A percentile compares a stretch with the other conserved stretches of the same genome.
phyloP scores from a whole-genome alignment of 2,329 filamentous ascomycete genomes.

The Pseudogymnoascus sp. region DNA sequence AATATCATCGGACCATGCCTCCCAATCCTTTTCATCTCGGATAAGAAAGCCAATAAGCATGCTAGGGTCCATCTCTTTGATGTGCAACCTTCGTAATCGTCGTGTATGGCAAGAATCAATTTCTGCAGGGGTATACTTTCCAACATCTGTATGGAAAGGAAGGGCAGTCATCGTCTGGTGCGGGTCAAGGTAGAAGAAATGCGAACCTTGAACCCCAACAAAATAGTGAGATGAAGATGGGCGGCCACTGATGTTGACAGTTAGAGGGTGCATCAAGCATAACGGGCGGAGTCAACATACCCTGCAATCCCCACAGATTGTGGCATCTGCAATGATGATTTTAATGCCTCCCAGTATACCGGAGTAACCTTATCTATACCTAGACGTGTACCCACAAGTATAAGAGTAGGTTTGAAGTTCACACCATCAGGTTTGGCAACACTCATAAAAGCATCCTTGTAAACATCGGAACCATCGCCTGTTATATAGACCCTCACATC shows the following conservation, averaged over 20 bases:
- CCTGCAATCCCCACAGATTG: slow-evolving; percentile 96
- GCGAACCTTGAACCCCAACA: slow-evolving; percentile 62
- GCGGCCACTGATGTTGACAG: slow-evolving; percentile 56
- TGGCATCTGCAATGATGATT: slow-evolving; percentile 72
- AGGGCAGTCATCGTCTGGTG: slow-evolving; percentile 76
- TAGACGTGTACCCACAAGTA: slow-evolving; percentile 79
- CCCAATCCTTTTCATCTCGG: slow-evolving; percentile 73
- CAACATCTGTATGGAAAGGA: slow-evolving; percentile 50
- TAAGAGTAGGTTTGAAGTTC: slow-evolving; percentile 72
- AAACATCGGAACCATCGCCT: slow-evolving; percentile 84
- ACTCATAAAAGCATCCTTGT: slow-evolving; percentile 78
- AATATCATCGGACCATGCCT: slow-evolving; percentile 69
- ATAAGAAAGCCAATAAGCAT: slow-evolving; percentile 96
- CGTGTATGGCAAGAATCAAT: slow-evolving; percentile 80
- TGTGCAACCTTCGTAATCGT: slow-evolving; percentile 70
- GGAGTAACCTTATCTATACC: slow-evolving; percentile 92
- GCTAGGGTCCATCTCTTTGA: slow-evolving; percentile 93
- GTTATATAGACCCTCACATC: slow-evolving; percentile 78
- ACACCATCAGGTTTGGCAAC: slow-evolving; percentile 62
- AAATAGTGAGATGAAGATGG: slow-evolving; percentile 76
- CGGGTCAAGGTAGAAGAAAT: slow-evolving; percentile 92
- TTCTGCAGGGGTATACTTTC: slow-evolving; percentile 62
- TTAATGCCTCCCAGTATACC: slow-evolving; percentile 91
- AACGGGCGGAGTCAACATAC: slow-evolving; percentile 40
- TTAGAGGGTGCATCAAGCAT: slow-evolving; percentile 4